These are phyloP conservation scores for Dioscorea dumetorum DNA, from an alignment of 106 monocot genomes.

Conservation along the genomic window DNA sequence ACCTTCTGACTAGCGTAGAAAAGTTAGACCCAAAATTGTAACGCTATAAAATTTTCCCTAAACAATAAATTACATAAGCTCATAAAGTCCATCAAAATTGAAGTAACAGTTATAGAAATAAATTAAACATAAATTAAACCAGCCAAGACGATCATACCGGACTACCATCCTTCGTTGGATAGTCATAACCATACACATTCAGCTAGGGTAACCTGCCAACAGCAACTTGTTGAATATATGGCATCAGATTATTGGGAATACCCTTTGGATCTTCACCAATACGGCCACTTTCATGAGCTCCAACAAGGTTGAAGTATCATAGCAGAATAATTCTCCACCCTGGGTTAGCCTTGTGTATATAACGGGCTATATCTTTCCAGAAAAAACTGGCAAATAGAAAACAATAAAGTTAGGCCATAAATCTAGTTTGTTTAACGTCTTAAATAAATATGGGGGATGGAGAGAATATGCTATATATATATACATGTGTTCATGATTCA, in stretches of 20 bases:
- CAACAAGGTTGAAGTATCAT: slow-evolving; percentile 82
- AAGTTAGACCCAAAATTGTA: no score
- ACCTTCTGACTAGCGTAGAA: no score
- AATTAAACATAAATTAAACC: no score
- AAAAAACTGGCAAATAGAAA: slow-evolving; percentile 36
- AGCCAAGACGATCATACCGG: slow-evolving; percentile 32
- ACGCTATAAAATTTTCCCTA: no score
- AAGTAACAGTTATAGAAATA: no score
- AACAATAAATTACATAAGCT: no score
- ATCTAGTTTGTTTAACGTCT: no score
- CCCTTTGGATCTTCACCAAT: slow-evolving; percentile 89
- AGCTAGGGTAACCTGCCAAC: slow-evolving; percentile 60
- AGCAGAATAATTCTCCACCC: slow-evolving; percentile 71
- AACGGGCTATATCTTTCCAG: slow-evolving; percentile 78
- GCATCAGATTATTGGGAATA: slow-evolving; percentile 82
- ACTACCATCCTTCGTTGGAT: slow-evolving; percentile 78
- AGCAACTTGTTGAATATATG: slow-evolving; percentile 85
- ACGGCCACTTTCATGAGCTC: slow-evolving; percentile 78
- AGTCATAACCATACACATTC: slow-evolving; percentile 81
- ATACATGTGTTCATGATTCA: no score
- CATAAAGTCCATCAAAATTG: no score
- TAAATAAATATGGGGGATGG: no score
- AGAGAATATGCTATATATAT: no score
- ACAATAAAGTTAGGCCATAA: no score
- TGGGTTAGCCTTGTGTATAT: slow-evolving; percentile 66